A percentile compares a stretch with the other conserved stretches of the same genome.
These are phyloP conservation scores for Pseudopyrenochaeta lycopersici DNA, from an alignment of 2,329 filamentous ascomycete species.

Conservation along the genomic window DNA sequence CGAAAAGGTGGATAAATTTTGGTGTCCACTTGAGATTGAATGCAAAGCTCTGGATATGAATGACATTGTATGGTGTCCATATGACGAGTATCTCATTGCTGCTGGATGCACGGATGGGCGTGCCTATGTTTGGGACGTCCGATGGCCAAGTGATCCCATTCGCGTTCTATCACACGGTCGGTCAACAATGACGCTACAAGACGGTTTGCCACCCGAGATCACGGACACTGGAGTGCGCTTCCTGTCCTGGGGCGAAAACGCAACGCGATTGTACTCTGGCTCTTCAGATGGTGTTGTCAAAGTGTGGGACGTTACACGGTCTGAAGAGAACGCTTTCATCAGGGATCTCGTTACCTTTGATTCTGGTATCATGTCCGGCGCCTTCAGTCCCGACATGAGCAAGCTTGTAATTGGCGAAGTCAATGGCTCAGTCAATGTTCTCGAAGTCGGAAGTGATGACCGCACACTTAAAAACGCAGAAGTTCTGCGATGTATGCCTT, in stretches of 20 bases:
- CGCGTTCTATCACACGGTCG: conserved; percentile 61
- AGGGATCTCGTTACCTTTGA: conserved; percentile 59
- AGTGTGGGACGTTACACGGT: conserved; percentile 65
- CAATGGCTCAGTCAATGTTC: conserved; percentile 62
- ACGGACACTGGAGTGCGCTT: conserved; percentile 67
- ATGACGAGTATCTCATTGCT: conserved; percentile 62
- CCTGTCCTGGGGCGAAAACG: conserved; percentile 64
- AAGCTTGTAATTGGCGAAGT: conserved; percentile 67
- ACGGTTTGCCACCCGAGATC: conserved; percentile 55
- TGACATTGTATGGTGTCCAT: conserved; percentile 63
- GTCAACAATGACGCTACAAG: conserved; percentile 60
- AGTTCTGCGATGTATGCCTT: conserved; percentile 39
- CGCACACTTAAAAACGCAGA: conserved; percentile 37
- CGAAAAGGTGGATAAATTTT: conserved; percentile 41
- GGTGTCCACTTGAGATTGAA: conserved; percentile 56
- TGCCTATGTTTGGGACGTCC: conserved; percentile 69
- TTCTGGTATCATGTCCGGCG: conserved; percentile 66
- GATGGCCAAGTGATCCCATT: conserved; percentile 56
- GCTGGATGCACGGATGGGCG: conserved; percentile 68
- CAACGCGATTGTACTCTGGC: conserved; percentile 65
- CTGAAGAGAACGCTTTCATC: conserved; percentile 61
- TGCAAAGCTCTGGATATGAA: conserved; percentile 70
- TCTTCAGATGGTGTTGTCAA: conserved; percentile 69
- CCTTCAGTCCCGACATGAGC: conserved; percentile 64
- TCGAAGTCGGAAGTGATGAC: conserved; percentile 54